Evolutionary conservation across 306 rosid species (phyloP), one percentile per base, ranked within the genome.

Genomic region (Datisca glomerata): DNA sequence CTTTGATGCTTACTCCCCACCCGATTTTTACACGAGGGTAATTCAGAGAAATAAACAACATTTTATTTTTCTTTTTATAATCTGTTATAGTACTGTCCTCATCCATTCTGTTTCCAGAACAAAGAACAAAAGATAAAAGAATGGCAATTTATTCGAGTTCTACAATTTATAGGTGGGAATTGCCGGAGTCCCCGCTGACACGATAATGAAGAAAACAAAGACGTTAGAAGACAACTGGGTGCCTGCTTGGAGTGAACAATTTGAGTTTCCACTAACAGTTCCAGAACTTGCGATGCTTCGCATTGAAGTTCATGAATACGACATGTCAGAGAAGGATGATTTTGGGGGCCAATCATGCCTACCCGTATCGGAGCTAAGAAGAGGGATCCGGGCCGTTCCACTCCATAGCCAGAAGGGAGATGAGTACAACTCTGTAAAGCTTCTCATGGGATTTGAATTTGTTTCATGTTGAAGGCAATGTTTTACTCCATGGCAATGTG

Each of bases 251-350:
- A 67, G 78, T 40, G 96, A 91, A 53, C 51, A 6, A 27, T 85
- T 84, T 20, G 92, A 73, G 56, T 85, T 84, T 44, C 93, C 85
- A 3, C 65, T 84, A 4, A 61, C 74, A 0, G 81, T 75, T 60
- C 98, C 98, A 0, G 96, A 91, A 59, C 45, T 91, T 4, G 96
- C 98, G 21, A 36, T 91, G 41, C 84, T 91, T 45, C 86, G 96
- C 7, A 60, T 91, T 4, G 98, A 91, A 73, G 98, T 85, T 59
- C 98, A 80, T 4, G 96, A 91, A 67, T 76, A 91, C 7, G 98
- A 91, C 84, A 66, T 80, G 94, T 84, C 98, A 8, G 96, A 91
- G 51, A 91, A 75, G 68, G 98, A 91, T 24, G 98, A 91, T 65
- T 91, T 91, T 22, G 98, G 96, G 36, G 98, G 98, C 45, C 98